Base-by-base conservation (phyloP, 164 flowering plant species). In the Tetrastigma voinierianum region DNA sequence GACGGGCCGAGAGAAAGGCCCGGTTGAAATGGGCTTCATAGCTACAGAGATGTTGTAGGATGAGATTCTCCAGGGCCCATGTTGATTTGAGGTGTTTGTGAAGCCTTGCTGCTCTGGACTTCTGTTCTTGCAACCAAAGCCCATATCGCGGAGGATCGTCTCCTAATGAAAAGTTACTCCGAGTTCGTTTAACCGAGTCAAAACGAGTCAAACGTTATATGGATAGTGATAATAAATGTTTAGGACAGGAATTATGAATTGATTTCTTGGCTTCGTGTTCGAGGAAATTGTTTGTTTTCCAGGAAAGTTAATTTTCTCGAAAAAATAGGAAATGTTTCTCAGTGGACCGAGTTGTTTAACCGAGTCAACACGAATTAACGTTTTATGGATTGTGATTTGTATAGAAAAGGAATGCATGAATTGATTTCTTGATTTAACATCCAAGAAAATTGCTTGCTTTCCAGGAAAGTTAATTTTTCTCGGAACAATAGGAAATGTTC, bases 101-200 rank as follows among this genome's bases (percentile, higher is more conserved):
- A 51, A 83, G 77, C 74, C 75, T 77, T 48, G 85, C 81, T 47
- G 78, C 84, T 73, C 77, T 75, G 11, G 44, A 70, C 68, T 76
- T 84, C 77, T 78, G 89, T 21, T 81, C 86, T 72, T 83, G 86
- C 80, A 76, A 81, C 91, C 90, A 78, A 23, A 66, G 32, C 46
- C 77, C 77, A 54, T 74, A 52, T 49, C 71, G 78, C 47, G 11
- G 77, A 71, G 53, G 44, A 46, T 76, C 76, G 67, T 80, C 82
- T 48, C 74, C 86, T 81, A 68, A 51, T 57, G 47, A 32, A 60
- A 10, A n/a, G 47, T 23, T n/a, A n/a, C n/a, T 32, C 40, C 40
- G 40, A 32, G 40, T 32, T n/a, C 6, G 40, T 32, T 2, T 32
- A 32, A 32, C 40, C 40, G 40, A 32, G 40, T 32, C 40, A 32